These are phyloP conservation scores for Aspergillus niger DNA, from an alignment of 2,329 filamentous ascomycete species.

Conservation along the genomic window DNA sequence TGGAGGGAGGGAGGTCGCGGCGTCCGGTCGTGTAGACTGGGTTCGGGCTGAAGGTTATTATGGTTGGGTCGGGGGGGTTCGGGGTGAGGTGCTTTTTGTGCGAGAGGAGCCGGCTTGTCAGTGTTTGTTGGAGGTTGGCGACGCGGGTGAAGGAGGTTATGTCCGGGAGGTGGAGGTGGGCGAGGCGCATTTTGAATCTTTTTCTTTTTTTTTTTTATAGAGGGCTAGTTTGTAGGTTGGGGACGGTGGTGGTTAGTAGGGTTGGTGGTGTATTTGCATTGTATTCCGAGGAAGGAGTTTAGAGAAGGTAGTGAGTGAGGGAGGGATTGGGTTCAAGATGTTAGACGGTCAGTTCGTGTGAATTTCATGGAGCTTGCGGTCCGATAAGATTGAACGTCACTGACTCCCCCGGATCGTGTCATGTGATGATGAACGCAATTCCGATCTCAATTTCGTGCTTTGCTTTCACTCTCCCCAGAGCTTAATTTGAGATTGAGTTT, in stretches of 20 bases:
- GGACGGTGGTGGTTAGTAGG: background rate
- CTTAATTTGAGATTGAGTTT: background rate
- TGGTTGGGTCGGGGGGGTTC: constrained; percentile 62
- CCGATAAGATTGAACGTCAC: constrained; percentile 11
- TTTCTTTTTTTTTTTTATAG: background rate
- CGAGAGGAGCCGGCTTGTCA: constrained; percentile 60
- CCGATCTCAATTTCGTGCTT: background rate
- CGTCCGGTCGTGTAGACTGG: constrained; percentile 91
- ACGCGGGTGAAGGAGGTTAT: constrained; percentile 59
- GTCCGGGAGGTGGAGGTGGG: constrained; percentile 61
- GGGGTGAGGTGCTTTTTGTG: constrained; percentile 56
- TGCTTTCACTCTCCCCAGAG: background rate
- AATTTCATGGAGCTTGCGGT: background rate
- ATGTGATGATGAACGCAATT: constrained; percentile 11
- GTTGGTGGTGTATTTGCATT: background rate
- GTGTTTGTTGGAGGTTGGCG: constrained; percentile 57
- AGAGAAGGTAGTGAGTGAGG: background rate
- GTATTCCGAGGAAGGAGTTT: background rate
- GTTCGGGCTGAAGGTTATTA: constrained; percentile 79
- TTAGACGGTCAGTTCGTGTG: background rate
- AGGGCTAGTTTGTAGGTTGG: background rate
- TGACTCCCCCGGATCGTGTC: constrained; percentile 13
- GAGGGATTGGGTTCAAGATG: background rate
- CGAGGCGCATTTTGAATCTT: constrained; percentile 51
- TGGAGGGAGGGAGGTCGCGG: constrained; percentile 62